Evolutionary conservation across 192 early-diverging fungal species (phyloP), one percentile per base, ranked within the genome.

Genomic region (Phycomyces nitens): DNA sequence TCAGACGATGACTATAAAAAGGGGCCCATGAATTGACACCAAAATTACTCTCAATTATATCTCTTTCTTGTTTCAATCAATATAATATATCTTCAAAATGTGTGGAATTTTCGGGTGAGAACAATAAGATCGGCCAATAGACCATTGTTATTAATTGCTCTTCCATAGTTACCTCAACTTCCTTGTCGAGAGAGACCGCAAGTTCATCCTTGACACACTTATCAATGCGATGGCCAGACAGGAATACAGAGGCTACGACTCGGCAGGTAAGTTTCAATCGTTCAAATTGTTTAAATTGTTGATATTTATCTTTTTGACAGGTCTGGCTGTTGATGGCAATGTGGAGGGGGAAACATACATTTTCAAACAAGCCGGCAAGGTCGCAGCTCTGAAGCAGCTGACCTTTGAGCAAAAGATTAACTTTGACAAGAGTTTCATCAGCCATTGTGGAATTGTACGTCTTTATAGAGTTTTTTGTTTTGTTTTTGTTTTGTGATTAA

Each of bases 191-290:
- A 87, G 88, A 77, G 94, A 98, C 80, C 86, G 97, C 49, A 79
- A 79, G 64, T 89, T 83, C 65, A 94, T 99, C 69, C 68, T 91
- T 62, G 88, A 99, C 64, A 97, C 85, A n/a, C 88, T 99, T 57
- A 80, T 92, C n/a, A 89, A 87, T 53, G 97, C 96, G 49, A 86
- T 99, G 43, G 86, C 91, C 51, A 93, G 97, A 67, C 87, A 98
- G 56, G 97, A 99, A 83, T 99, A 99, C 86, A 85, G 97, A 70
- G 97, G 95, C 53, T 97, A 97, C 72, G 95, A 97, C 77, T 96
- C 94, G 54, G 91, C 95, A 47, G 94, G 94, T 78, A 88, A 77
- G n/a, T 34, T 26, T 44, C 27, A 23, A 23, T 38, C 8, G 27
- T 34, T 56, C 27, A 38, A 38, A 56, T 26, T 44, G 18, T 38